phyloP scores from a whole-genome alignment of 768 basidiomycete species.

The Tylopilus vinaceipallidus region DNA sequence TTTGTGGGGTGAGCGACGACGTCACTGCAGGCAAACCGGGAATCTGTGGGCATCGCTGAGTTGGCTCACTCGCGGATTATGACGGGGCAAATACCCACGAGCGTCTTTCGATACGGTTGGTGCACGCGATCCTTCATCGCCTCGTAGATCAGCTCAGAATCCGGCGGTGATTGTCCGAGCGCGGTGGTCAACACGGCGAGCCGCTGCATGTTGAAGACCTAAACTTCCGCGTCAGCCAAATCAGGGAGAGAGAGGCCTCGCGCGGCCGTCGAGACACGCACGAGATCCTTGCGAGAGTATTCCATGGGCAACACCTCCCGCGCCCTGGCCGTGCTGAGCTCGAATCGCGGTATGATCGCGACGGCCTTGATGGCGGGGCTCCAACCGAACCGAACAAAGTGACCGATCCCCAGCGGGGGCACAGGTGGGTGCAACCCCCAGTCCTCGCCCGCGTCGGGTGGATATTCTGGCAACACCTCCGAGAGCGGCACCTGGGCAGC shows the following conservation, averaged over 20 bases:
- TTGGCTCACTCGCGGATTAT: not conserved
- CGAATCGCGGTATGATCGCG: constrained; percentile 93
- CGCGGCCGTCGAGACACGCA: constrained; percentile 29
- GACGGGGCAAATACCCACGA: constrained; percentile 50
- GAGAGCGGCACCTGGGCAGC: constrained; percentile 91
- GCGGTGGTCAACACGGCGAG: constrained; percentile 96
- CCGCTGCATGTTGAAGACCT: constrained; percentile 98
- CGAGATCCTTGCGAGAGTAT: constrained; percentile 90
- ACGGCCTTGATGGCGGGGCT: constrained; percentile 81
- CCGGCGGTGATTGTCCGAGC: constrained; percentile 84
- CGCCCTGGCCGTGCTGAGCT: constrained; percentile 94
- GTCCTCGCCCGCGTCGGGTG: constrained; percentile 83
- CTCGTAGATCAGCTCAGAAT: constrained; percentile 96
- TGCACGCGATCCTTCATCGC: constrained; percentile 99
- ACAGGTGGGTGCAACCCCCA: constrained; percentile 90
- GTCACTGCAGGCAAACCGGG: constrained; percentile 95
- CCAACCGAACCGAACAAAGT: constrained; percentile 91
- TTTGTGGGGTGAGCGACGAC: constrained; percentile 77
- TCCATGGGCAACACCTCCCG: constrained; percentile 79
- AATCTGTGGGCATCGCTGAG: constrained; percentile 52
- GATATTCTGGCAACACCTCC: constrained; percentile 96
- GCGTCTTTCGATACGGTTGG: constrained; percentile 88
- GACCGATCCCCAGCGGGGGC: constrained; percentile 89
- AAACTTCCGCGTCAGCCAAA: not conserved
- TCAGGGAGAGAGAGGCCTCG: too few species aligned